A percentile compares a stretch with the other conserved stretches of the same genome.
These are phyloP conservation scores for Coemansia sp. DNA, from an alignment of 192 early-diverging fungal species.

Conservation along the genomic window DNA sequence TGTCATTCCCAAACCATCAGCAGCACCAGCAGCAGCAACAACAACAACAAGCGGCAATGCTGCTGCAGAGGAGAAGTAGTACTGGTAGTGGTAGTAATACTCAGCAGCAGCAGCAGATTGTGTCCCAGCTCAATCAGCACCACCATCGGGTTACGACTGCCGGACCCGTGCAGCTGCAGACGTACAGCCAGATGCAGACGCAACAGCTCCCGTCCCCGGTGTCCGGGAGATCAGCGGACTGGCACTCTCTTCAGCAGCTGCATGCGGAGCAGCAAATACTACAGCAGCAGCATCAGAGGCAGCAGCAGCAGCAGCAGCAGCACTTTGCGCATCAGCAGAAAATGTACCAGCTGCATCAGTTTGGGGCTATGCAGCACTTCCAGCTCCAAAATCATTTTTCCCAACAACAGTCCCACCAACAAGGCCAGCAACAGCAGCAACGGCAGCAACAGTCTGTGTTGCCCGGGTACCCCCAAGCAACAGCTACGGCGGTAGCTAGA, in stretches of 20 bases:
- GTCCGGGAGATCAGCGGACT: too few species aligned
- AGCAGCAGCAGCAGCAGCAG: constrained; percentile 5
- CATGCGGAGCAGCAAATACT: too few species aligned
- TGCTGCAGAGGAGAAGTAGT: too few species aligned
- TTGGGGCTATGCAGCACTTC: neutral
- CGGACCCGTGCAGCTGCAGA: neutral
- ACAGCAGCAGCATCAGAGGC: constrained; percentile 5
- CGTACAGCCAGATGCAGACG: neutral
- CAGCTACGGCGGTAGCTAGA: neutral
- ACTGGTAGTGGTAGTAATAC: too few species aligned
- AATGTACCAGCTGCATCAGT: neutral
- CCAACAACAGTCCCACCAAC: constrained; percentile 3
- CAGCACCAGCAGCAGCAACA: neutral
- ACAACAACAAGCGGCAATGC: too few species aligned
- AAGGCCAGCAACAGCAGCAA: neutral
- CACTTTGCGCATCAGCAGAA: constrained; percentile 5
- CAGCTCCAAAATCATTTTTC: neutral
- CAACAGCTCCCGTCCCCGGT: neutral
- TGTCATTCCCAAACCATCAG: neutral
- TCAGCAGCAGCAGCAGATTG: neutral
- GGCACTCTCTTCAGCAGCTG: too few species aligned
- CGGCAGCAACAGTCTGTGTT: constrained; percentile 5
- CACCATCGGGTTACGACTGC: neutral
- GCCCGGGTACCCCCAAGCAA: neutral
- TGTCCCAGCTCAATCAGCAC: neutral